phyloP scores from a whole-genome alignment of 768 basidiomycete species.

The Xanthoconium purpureum region DNA sequence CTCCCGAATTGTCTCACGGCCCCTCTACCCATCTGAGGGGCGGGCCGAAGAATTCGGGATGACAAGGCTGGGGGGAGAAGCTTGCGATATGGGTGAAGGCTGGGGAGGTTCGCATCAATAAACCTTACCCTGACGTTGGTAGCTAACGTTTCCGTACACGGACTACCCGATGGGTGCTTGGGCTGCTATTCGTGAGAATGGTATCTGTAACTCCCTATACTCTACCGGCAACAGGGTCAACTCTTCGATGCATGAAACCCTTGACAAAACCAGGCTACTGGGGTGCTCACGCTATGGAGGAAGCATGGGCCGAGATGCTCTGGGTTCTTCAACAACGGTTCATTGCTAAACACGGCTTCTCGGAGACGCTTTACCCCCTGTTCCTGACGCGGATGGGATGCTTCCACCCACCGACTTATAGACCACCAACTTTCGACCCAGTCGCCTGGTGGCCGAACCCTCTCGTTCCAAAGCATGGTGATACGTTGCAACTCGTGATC shows the following conservation, averaged over 20 bases:
- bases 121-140: not conserved
- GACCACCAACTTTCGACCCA: conserved; percentile 33
- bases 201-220: conserved; percentile 89
- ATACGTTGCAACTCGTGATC: conserved; percentile 86
- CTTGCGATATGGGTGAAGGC: conserved; percentile 97
- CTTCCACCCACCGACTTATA: conserved; percentile 69
- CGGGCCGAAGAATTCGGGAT: conserved; percentile 88
- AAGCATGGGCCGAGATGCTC: conserved; percentile 93
- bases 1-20: conserved; percentile 82
- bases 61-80: conserved; percentile 90
- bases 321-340: conserved; percentile 75
- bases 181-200: conserved; percentile 74
- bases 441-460: conserved; percentile 35
- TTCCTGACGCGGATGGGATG: conserved; percentile 58
- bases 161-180: conserved; percentile 93
- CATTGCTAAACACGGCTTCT: conserved; percentile 80
- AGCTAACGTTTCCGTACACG: conserved; percentile 42
- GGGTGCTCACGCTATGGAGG: conserved; percentile 89
- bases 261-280: conserved; percentile 93
- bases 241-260: conserved; percentile 90
- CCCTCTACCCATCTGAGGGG: conserved; percentile 93
- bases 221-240: conserved; percentile 75
- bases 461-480: conserved; percentile 86
- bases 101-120: conserved; percentile 65
- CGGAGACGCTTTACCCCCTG: conserved; percentile 80